Percentiles rank a stretch among this genome's conserved stretches.
Evolutionary conservation across 2,329 filamentous ascomycete species (phyloP).

Genomic region (Paecilomyces niveus): DNA sequence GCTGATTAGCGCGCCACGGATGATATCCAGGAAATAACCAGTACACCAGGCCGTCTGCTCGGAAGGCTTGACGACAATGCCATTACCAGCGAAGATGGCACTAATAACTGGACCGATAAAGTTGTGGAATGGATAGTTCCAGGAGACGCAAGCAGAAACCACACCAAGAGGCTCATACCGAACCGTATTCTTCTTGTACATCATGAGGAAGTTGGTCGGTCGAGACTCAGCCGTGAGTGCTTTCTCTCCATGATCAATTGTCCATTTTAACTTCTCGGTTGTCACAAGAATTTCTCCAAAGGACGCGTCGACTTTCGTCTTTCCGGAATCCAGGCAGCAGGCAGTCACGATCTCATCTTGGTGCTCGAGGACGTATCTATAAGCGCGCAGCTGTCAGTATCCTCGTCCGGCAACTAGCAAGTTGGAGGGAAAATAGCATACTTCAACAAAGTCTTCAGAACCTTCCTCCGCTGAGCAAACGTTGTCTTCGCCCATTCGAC

Average conservation of each 20-base stretch:
- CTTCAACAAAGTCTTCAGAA: conserved; percentile 73
- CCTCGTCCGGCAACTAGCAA: neutral
- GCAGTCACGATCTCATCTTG: conserved; percentile 79
- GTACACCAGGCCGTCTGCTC: conserved; percentile 95
- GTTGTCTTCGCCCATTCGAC: conserved; percentile 67
- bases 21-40: conserved; percentile 71
- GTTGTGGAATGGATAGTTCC: conserved; percentile 98
- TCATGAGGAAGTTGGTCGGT: conserved; percentile 87
- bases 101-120: conserved; percentile 86
- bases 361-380: conserved; percentile 71
- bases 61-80: conserved; percentile 85
- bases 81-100: conserved; percentile 84
- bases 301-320: conserved; percentile 89
- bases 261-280: conserved; percentile 90
- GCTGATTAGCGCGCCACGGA: conserved; percentile 67
- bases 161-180: conserved; percentile 88
- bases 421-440: conserved; percentile 16
- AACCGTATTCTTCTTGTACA: conserved; percentile 89
- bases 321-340: conserved; percentile 87
- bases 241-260: conserved; percentile 79
- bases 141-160: conserved; percentile 85
- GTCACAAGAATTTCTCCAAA: conserved; percentile 94
- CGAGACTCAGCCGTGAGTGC: conserved; percentile 64
- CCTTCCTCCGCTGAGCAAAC: conserved; percentile 68
- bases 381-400: neutral